Evolutionary conservation across 352 stramenopile species (phyloP).

Genomic region (Halophytophthora polymorphica): DNA sequence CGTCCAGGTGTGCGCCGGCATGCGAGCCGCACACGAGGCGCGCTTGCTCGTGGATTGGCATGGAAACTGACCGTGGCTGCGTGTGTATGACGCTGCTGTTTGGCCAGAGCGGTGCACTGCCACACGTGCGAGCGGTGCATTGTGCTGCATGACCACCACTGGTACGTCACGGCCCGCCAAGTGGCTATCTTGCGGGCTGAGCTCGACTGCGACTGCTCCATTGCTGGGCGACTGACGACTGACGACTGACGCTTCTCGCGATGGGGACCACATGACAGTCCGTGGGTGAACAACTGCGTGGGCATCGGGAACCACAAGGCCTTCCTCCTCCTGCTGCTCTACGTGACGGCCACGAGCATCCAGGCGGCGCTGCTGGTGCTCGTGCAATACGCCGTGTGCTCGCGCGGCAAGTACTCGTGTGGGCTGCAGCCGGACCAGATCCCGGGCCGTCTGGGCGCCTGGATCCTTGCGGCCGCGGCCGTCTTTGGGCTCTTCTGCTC

Average conservation of each 20-base stretch:
- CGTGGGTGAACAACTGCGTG: slow-evolving; percentile 88
- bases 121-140: slow-evolving; percentile 75
- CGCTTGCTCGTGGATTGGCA: not conserved
- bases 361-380: slow-evolving; percentile 55
- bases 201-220: not conserved
- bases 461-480: slow-evolving; percentile 57
- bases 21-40: no score
- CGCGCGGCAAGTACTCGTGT: slow-evolving; percentile 37
- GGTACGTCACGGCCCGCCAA: slow-evolving; percentile 30
- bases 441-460: slow-evolving; percentile 61
- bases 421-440: slow-evolving; percentile 58
- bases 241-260: slow-evolving; percentile 5
- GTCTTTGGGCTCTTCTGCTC: slow-evolving; percentile 77
- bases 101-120: slow-evolving; percentile 66
- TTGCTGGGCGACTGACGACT: not conserved
- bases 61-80: not conserved
- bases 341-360: slow-evolving; percentile 57
- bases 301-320: slow-evolving; percentile 80
- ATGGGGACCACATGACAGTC: slow-evolving; percentile 26
- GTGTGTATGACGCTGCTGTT: slow-evolving; percentile 1
- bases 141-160: slow-evolving; percentile 82
- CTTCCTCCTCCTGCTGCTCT: slow-evolving; percentile 81
- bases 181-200: not conserved
- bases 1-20: slow-evolving; percentile 40
- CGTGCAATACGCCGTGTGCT: slow-evolving; percentile 48